Evolutionary conservation across 1,139 yeast species (phyloP), one percentile per base, ranked within the genome.

Genomic region (Sugiyamaella sp.): DNA sequence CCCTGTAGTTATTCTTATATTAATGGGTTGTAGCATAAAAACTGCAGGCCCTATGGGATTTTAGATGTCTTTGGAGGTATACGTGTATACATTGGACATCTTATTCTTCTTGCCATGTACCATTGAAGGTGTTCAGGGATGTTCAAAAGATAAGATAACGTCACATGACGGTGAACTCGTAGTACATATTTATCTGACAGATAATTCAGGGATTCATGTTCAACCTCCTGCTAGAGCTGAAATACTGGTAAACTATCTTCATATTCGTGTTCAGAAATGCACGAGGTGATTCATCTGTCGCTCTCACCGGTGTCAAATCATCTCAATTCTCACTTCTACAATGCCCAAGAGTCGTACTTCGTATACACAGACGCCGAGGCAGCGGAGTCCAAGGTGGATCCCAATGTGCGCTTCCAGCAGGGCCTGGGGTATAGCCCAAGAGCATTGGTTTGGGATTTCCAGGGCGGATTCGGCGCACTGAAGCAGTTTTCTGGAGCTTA

Each of bases 391-490:
- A 61, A 63, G 0, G 74, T 76, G 6, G 80, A 80, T 57, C 79
- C 83, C 2, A 55, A 67, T 2, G 76, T 80, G 2, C 75, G 77
- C 57, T 74, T 76, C 66, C 74, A 74, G 53, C 73, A 74, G 29
- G 79, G 74, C 51, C 66, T 79, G n/a, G 85, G 85, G 49, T 89
- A 83, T 66, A 77, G 85, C 12, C 98, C 99, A 0, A 72, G 98
- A 52, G 82, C 89, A 0, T 65, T 90, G 46, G 66, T 90, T 12
- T 89, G 91, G 82, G 98, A 93, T 60, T 79, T 84, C 58, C 61
- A 71, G 56, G 70, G 75, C 25, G 74, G 75, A 24, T 65, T 64
- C 58, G 72, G 75, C 33, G 59, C 66, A 10, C 58, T 70, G 57
- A 59, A 59, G 46, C 58, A 63, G 48, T 62, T 62, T 45, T 64